Conservation (phyloP, 78 protist genomes). For the Capsaspora owczarzaki region DNA sequence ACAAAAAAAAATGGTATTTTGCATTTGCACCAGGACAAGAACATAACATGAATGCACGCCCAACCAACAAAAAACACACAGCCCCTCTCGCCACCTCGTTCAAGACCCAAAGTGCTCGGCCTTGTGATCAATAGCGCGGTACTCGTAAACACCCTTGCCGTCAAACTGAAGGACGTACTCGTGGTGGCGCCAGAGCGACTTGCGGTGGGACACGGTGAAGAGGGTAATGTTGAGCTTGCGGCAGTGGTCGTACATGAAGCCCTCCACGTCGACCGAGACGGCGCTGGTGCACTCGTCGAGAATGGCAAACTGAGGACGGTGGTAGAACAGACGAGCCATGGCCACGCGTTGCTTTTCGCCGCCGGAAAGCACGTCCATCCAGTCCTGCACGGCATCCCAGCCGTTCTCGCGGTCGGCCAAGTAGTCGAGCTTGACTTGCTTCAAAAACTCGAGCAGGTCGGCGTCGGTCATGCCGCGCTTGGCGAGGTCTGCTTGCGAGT, state of each 20-base stretch:
- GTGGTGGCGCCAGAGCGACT: slow-evolving; percentile 51
- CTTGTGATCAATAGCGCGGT: neutral
- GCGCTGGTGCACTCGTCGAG: slow-evolving; percentile 70
- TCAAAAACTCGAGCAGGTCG: neutral
- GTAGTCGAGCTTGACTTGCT: neutral
- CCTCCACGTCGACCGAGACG: slow-evolving; percentile 20
- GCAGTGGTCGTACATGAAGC: slow-evolving; percentile 21
- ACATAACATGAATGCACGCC: too few species aligned
- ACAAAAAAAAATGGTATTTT: too few species aligned
- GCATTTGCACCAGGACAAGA: too few species aligned
- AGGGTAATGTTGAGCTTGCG: slow-evolving; percentile 40
- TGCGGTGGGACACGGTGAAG: slow-evolving; percentile 46
- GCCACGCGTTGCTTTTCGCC: slow-evolving; percentile 61
- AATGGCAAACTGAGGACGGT: slow-evolving; percentile 55
- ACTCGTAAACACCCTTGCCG: slow-evolving; percentile 25
- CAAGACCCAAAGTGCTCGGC: neutral
- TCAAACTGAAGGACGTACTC: slow-evolving; percentile 31
- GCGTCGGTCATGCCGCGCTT: slow-evolving; percentile 15
- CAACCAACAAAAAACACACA: too few species aligned
- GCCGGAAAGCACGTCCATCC: slow-evolving; percentile 53
- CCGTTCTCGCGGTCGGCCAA: slow-evolving; percentile 20
- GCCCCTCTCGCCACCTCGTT: neutral
- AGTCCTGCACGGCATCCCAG: slow-evolving; percentile 19
- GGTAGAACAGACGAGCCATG: slow-evolving; percentile 50
- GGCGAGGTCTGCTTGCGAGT: neutral